phyloP scores from a whole-genome alignment of 2,329 filamentous ascomycete species.

The Scytalidium sp. region DNA sequence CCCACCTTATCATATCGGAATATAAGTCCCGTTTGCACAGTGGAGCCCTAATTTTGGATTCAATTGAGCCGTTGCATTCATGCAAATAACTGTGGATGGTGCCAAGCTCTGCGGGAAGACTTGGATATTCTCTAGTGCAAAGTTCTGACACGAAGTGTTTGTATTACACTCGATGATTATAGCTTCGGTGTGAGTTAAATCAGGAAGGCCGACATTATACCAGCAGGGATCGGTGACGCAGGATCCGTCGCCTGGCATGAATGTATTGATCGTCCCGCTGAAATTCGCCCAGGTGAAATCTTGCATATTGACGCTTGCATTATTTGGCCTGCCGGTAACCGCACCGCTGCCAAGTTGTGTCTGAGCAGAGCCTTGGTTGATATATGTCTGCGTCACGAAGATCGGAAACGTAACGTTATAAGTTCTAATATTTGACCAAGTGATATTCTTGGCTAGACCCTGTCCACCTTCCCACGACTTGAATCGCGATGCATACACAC shows the following conservation, averaged over 20 bases:
- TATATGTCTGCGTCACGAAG: slow-evolving; percentile 43
- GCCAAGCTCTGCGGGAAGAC: slow-evolving; percentile 28
- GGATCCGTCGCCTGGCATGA: slow-evolving; percentile 38
- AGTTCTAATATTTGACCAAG: slow-evolving; percentile 39
- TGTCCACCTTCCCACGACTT: slow-evolving; percentile 41
- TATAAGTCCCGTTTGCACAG: slow-evolving; percentile 32
- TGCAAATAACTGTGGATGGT: slow-evolving; percentile 30
- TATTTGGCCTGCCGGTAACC: slow-evolving; percentile 29
- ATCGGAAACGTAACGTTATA: slow-evolving; percentile 44
- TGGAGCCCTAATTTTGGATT: slow-evolving; percentile 32
- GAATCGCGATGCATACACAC: slow-evolving; percentile 39
- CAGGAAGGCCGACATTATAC: slow-evolving; percentile 36
- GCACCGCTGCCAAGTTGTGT: slow-evolving; percentile 23
- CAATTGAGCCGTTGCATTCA: slow-evolving; percentile 30
- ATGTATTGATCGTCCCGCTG: slow-evolving; percentile 38
- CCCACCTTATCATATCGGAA: background rate
- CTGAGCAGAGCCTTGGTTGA: slow-evolving; percentile 33
- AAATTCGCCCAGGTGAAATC: slow-evolving; percentile 40
- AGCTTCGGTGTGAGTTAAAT: slow-evolving; percentile 37
- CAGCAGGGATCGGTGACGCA: slow-evolving; percentile 40
- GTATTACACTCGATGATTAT: slow-evolving; percentile 40
- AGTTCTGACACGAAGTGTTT: slow-evolving; percentile 33
- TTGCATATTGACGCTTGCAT: slow-evolving; percentile 37
- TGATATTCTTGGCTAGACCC: slow-evolving; percentile 39
- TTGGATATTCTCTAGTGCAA: slow-evolving; percentile 29